Percentiles rank a stretch among this genome's conserved stretches.
Evolutionary conservation across 2,329 filamentous ascomycete genomes (phyloP).

Genomic region (Paramyrothecium sp.): DNA sequence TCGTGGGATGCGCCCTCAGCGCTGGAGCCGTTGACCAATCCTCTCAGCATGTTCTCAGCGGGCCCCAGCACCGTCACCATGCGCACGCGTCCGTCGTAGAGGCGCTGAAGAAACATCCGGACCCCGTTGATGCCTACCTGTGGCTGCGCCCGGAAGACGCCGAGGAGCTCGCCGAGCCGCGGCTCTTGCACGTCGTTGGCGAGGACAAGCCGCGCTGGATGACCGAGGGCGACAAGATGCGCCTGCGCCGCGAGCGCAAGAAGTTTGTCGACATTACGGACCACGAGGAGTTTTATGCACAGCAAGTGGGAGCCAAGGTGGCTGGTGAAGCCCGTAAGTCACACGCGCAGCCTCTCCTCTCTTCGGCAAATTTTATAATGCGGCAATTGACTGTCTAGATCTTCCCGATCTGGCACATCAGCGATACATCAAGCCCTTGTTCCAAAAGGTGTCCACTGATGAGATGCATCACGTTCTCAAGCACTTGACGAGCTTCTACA

Average conservation of each 20-base stretch:
- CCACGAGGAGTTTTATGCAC: conserved; percentile 46
- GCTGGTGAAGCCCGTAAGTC: conserved; percentile 28
- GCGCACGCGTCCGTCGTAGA: conserved; percentile 19
- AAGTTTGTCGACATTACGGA: conserved; percentile 76
- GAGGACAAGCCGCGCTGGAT: conserved; percentile 64
- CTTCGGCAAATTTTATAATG: background rate
- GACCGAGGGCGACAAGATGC: conserved; percentile 72
- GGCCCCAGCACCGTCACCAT: conserved; percentile 2
- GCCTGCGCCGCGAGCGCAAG: conserved; percentile 60
- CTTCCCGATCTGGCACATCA: conserved; percentile 44
- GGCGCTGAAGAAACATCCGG: conserved; percentile 19
- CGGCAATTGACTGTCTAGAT: conserved; percentile 15
- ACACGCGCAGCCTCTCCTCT: background rate
- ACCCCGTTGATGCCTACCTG: conserved; percentile 26
- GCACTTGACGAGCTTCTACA: conserved; percentile 60
- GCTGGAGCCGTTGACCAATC: conserved; percentile 6
- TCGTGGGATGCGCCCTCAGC: conserved; percentile 2
- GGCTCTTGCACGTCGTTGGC: conserved; percentile 63
- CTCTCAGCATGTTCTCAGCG: conserved; percentile 11
- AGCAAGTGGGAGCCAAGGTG: conserved; percentile 14
- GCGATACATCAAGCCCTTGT: conserved; percentile 52
- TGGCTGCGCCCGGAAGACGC: conserved; percentile 22
- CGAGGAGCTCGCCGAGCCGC: conserved; percentile 36
- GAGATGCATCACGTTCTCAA: conserved; percentile 66
- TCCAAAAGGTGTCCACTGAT: conserved; percentile 57